phyloP scores from a whole-genome alignment of 805 yeast genomes.

The Saturnispora galanensis region DNA sequence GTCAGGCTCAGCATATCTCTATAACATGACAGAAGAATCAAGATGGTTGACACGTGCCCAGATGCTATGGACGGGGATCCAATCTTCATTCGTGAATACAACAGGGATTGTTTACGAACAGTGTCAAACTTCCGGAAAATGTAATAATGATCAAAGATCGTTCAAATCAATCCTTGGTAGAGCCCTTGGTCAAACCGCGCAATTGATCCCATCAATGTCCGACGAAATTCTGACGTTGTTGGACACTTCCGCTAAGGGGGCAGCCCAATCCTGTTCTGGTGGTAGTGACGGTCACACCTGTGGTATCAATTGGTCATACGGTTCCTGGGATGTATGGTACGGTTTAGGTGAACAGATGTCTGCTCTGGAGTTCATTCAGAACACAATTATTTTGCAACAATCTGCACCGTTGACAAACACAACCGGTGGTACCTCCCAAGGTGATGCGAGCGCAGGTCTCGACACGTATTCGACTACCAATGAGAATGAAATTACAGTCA shows the following conservation, averaged over 20 bases:
- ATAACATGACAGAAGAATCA: constrained; percentile 45
- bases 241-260: constrained; percentile 48
- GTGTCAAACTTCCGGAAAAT: constrained; percentile 42
- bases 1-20: constrained; percentile 62
- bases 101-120: constrained; percentile 48
- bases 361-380: constrained; percentile 58
- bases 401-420: constrained; percentile 53
- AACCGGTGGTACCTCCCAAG: constrained; percentile 62
- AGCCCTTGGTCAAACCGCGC: constrained; percentile 48
- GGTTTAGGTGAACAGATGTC: constrained; percentile 83
- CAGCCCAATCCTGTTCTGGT: constrained; percentile 72
- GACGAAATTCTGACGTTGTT: constrained; percentile 30
- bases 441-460: constrained; percentile 45
- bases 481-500: constrained; percentile 36
- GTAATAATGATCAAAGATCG: constrained; percentile 71
- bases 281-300: constrained; percentile 84
- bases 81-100: constrained; percentile 35
- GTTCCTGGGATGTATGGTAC: constrained; percentile 53
- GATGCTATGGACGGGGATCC: constrained; percentile 30
- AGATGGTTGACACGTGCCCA: constrained; percentile 33
- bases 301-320: constrained; percentile 59
- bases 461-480: constrained; percentile 40
- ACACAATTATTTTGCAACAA: constrained; percentile 28
- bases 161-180: constrained; percentile 65
- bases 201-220: constrained; percentile 40